Evolutionary conservation across 1,284 basidiomycete species (phyloP), one percentile per base, ranked within the genome.

Genomic region (Inonotus obliquus): DNA sequence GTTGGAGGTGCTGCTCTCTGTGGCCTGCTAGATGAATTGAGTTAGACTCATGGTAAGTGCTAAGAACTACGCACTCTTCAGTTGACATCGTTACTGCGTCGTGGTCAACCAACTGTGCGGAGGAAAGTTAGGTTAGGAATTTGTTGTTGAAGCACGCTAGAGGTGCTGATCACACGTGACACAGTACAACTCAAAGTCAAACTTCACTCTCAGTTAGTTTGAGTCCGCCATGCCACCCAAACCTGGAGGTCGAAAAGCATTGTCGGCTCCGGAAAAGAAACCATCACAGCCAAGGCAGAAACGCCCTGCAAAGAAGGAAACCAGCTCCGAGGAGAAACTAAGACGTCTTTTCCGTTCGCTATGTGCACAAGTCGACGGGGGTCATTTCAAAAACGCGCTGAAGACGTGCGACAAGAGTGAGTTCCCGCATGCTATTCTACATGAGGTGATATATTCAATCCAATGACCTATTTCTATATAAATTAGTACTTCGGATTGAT

Each of bases 351-450:
- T 92, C 74, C 84, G 82, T 57, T 89, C 90, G 54, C 76, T 95
- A 21, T 86, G 85, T 69, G 88, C 91, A 23, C 92, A 94, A 71
- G 85, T 94, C 67, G 90, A 94, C 66, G 90, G 89, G 37, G 89
- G 87, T 2, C 86, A 92, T 74, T 87, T 90, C 71, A 75, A 77
- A 61, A 92, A 90, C 71, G 91, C 91, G 32, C 81, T 92, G 70
- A 92, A 88, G 81, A 94, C 92, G 64, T 94, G 91, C 78, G 89
- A 92, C 75, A 92, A 92, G 77, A 90, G 92, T 91, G 69, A 66
- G 84, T 81, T 61, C 35, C 41, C 10, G 21, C 51, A 59, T 21
- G 44, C 45, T 54, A 51, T 47, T 17, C 17, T 13, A 39, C 27
- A 55, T 44, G 25, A 39, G 25, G 23, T 41, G 38, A 35, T 57